Percentiles rank a stretch among this genome's conserved stretches.
These are phyloP conservation scores for Maudiozyma pseudohumilis DNA, from an alignment of 805 yeast genomes.

Conservation along the genomic window DNA sequence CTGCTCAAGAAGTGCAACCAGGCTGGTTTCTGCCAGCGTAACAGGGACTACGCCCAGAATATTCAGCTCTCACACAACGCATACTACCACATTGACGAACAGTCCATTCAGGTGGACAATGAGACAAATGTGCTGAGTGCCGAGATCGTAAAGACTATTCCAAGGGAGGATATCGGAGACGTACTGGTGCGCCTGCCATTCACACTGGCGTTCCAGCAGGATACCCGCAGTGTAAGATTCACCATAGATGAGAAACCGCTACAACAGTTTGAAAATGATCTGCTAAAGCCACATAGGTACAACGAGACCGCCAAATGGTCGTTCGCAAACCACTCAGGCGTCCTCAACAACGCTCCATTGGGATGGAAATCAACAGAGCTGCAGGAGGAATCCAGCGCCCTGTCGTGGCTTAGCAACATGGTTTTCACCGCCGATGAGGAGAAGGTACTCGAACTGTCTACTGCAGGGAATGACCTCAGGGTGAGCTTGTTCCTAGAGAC, in stretches of 20 bases:
- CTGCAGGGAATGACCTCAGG: constrained; percentile 29
- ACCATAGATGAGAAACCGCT: constrained; percentile 54
- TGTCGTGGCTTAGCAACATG: too few relatives aligned
- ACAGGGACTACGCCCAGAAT: constrained; percentile 52
- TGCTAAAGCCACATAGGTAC: constrained; percentile 42
- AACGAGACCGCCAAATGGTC: constrained; percentile 54
- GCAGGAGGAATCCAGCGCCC: too few relatives aligned
- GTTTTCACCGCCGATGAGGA: too few relatives aligned
- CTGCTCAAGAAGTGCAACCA: constrained; percentile 70
- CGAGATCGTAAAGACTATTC: constrained; percentile 36
- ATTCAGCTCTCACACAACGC: constrained; percentile 28
- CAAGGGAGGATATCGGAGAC: constrained; percentile 24
- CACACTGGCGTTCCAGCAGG: constrained; percentile 40
- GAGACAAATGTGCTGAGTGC: constrained; percentile 34
- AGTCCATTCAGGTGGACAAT: constrained; percentile 23
- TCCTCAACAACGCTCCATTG: neutral
- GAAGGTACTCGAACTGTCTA: too few relatives aligned
- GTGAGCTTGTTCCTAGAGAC: constrained; percentile 25
- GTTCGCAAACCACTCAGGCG: constrained; percentile 25
- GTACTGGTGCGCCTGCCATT: constrained; percentile 43
- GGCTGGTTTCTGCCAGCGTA: constrained; percentile 77
- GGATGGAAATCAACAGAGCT: too few relatives aligned
- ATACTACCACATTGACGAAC: constrained; percentile 35
- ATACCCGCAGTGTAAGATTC: constrained; percentile 51
- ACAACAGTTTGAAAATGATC: constrained; percentile 14